phyloP scores from a whole-genome alignment of 2,329 filamentous ascomycete species.

The Hyphodiscus sp. region DNA sequence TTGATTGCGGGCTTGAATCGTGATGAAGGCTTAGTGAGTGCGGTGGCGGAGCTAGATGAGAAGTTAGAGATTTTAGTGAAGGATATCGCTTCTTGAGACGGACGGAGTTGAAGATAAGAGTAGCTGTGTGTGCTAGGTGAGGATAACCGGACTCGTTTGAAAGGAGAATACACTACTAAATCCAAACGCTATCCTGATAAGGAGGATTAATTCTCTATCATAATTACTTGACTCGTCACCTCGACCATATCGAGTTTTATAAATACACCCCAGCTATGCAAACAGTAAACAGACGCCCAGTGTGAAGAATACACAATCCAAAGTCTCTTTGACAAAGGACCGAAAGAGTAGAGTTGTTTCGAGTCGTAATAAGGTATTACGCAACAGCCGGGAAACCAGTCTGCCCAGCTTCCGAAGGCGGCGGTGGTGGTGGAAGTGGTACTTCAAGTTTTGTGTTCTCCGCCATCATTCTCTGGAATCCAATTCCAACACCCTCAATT shows the following conservation, averaged over 20 bases:
- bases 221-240: slow-evolving; percentile 17
- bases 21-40: slow-evolving; percentile 7
- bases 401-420: slow-evolving; percentile 25
- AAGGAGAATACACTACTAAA: background rate
- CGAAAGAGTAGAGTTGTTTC: background rate
- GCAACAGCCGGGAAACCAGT: slow-evolving; percentile 28
- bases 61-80: slow-evolving; percentile 13
- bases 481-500: slow-evolving; percentile 96
- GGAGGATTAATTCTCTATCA: slow-evolving; percentile 1
- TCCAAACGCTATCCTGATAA: background rate
- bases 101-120: background rate
- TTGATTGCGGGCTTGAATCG: slow-evolving; percentile 12
- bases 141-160: background rate
- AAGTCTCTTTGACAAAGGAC: slow-evolving; percentile 20
- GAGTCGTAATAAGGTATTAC: slow-evolving; percentile 7
- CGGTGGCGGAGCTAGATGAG: slow-evolving; percentile 11
- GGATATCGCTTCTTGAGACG: slow-evolving; percentile 1
- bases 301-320: slow-evolving; percentile 24
- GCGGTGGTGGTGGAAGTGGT: slow-evolving; percentile 24
- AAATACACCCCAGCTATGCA: slow-evolving; percentile 28
- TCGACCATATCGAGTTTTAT: slow-evolving; percentile 13
- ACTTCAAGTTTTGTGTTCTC: slow-evolving; percentile 78
- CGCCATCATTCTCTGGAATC: slow-evolving; percentile 90
- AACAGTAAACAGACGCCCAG: slow-evolving; percentile 16
- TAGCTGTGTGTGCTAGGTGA: background rate